A percentile compares a stretch with the other conserved stretches of the same genome.
Evolutionary conservation across 805 yeast genomes (phyloP).

Genomic region (Tetrapisispora nanseiensis): DNA sequence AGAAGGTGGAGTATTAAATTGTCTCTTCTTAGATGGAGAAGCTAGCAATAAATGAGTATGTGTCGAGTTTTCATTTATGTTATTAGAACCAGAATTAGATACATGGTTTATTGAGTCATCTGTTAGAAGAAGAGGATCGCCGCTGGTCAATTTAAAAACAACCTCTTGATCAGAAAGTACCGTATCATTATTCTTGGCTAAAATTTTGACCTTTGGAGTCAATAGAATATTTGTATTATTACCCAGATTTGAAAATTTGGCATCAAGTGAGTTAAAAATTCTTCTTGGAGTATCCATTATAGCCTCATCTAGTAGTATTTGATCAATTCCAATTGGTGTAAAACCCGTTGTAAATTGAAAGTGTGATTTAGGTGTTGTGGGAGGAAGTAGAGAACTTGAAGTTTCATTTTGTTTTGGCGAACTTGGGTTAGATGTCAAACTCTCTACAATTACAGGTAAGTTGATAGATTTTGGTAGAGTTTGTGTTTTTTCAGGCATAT

Average conservation of each 20-base stretch:
- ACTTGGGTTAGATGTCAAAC: neutral
- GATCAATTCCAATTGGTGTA: conserved; percentile 21
- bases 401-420: conserved; percentile 1
- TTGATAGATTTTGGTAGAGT: neutral
- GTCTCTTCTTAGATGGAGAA: conserved; percentile 6
- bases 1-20: conserved; percentile 26
- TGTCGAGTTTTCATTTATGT: neutral
- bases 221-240: neutral
- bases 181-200: conserved; percentile 3
- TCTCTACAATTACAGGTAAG: neutral
- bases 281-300: conserved; percentile 2
- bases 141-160: conserved; percentile 25
- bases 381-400: conserved; percentile 4
- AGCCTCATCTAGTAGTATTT: conserved; percentile 14
- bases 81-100: conserved; percentile 9
- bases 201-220: conserved; percentile 11
- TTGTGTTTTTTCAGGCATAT: neutral
- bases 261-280: neutral
- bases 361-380: conserved; percentile 21
- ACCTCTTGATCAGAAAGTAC: conserved; percentile 9
- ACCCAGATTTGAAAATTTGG: neutral
- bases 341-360: conserved; percentile 20
- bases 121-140: conserved; percentile 25
- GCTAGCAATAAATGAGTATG: neutral
- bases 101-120: conserved; percentile 23